phyloP scores from a whole-genome alignment of 371 early-diverging fungal species.

The Syncephalis fuscata region DNA sequence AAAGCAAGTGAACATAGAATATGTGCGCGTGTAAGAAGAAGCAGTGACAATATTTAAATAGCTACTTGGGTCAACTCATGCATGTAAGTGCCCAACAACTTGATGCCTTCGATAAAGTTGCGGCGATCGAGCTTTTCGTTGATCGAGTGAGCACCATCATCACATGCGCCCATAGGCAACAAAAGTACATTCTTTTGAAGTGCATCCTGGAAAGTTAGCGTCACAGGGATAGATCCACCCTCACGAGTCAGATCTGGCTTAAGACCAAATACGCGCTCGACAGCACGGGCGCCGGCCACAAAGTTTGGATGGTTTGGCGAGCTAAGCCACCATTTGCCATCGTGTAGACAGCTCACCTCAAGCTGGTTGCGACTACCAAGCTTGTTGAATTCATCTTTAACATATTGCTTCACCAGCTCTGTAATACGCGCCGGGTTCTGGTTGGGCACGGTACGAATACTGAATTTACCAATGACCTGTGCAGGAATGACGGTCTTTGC shows the following conservation, averaged over 20 bases:
- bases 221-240: conserved; percentile 96
- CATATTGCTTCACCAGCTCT: conserved; percentile 48
- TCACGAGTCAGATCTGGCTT: conserved; percentile 93
- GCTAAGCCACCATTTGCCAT: conserved; percentile 87
- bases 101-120: conserved; percentile 90
- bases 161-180: conserved; percentile 6
- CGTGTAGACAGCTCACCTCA: conserved; percentile 54
- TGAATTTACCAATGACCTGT: conserved; percentile 90
- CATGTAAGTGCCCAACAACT: conserved; percentile 77
- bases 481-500: conserved; percentile 96
- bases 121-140: conserved; percentile 89
- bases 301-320: conserved; percentile 85
- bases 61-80: conserved; percentile 50
- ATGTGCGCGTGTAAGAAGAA: no score
- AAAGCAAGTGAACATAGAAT: no score
- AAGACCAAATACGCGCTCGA: conserved; percentile 72
- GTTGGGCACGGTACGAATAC: conserved; percentile 86
- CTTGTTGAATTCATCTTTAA: conserved; percentile 70
- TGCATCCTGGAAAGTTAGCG: conserved; percentile 91
- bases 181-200: conserved; percentile 60
- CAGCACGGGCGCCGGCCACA: conserved; percentile 78
- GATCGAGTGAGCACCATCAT: conserved; percentile 86
- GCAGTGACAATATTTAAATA: no score
- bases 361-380: conserved; percentile 74
- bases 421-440: conserved; percentile 70